A percentile compares a stretch with the other conserved stretches of the same genome.
Conservation (phyloP, 2,329 filamentous ascomycete genomes). For the Balansia obtecta region DNA sequence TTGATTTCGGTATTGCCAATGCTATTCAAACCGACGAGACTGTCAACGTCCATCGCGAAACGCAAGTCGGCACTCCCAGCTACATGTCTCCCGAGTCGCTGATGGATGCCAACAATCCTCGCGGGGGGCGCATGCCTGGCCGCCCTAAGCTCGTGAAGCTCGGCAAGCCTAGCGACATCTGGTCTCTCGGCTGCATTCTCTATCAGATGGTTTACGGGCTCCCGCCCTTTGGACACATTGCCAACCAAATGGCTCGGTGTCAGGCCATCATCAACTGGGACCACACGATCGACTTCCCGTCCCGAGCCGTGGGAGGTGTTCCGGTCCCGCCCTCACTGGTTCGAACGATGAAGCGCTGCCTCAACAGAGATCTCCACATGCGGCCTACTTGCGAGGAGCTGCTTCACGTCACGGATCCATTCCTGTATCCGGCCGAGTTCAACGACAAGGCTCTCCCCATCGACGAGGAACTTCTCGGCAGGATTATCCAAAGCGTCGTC, state of each 20-base stretch:
- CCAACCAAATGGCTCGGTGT: conserved; percentile 75
- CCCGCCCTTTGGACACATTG: conserved; percentile 88
- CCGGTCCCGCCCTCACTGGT: conserved; percentile 47
- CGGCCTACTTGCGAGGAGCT: conserved; percentile 53
- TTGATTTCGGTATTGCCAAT: conserved; percentile 97
- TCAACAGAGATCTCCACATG: conserved; percentile 48
- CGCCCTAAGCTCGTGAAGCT: conserved; percentile 78
- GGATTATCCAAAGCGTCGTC: conserved; percentile 52
- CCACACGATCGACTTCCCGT: conserved; percentile 60
- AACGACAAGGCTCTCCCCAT: conserved; percentile 44
- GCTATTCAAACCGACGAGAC: conserved; percentile 93
- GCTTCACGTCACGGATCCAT: conserved; percentile 45
- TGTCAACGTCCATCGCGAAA: conserved; percentile 92
- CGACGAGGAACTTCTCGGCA: conserved; percentile 47
- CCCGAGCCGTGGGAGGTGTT: conserved; percentile 53
- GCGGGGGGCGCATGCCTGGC: conserved; percentile 29
- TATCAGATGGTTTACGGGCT: conserved; percentile 98
- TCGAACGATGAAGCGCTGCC: conserved; percentile 48
- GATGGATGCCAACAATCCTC: conserved; percentile 66
- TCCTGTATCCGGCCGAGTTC: conserved; percentile 49
- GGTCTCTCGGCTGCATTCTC: conserved; percentile 90
- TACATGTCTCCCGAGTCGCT: conserved; percentile 97
- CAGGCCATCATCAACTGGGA: conserved; percentile 75
- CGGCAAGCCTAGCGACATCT: conserved; percentile 90
- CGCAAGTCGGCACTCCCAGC: conserved; percentile 89